Evolutionary conservation across 148 eudicot species (phyloP).

Genomic region (Camellia japonica): DNA sequence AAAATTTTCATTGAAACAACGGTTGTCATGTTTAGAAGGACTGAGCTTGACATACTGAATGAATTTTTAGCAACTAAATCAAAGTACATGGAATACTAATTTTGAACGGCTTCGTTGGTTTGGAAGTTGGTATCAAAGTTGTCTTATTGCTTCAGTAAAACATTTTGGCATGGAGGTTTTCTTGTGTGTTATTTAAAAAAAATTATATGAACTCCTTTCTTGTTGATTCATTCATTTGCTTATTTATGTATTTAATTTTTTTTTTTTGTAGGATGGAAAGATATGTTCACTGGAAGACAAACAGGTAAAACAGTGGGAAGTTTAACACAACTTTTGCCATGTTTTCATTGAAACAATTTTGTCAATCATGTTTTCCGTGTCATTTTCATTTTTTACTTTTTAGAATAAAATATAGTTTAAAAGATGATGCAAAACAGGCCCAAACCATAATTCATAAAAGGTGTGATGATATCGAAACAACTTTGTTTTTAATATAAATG

Average conservation of each 20-base stretch:
- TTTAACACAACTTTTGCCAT: too few species aligned
- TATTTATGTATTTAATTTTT: background rate
- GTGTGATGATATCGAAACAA: too few species aligned
- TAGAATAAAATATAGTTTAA: too few species aligned
- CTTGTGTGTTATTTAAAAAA: too few species aligned
- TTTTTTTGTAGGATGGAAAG: slow-evolving; percentile 63
- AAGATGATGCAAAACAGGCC: background rate
- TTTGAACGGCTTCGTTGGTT: slow-evolving; percentile 1
- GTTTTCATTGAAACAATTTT: too few species aligned
- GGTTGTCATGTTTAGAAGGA: background rate
- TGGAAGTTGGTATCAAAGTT: background rate
- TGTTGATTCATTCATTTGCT: background rate
- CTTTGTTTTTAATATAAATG: too few species aligned
- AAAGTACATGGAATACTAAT: background rate
- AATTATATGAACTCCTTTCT: background rate
- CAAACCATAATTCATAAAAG: background rate
- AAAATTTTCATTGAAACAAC: background rate
- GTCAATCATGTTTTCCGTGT: too few species aligned
- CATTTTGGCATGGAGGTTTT: background rate
- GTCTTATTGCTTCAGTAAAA: background rate
- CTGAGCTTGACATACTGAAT: background rate
- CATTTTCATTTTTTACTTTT: too few species aligned
- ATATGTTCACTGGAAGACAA: slow-evolving; percentile 57
- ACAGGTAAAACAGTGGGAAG: slow-evolving; percentile 46
- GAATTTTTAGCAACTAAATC: background rate